A percentile compares a stretch with the other conserved stretches of the same genome.
These are phyloP conservation scores for Eucalyptus dawsonii DNA, from an alignment of 345 rosid genomes.

Conservation along the genomic window DNA sequence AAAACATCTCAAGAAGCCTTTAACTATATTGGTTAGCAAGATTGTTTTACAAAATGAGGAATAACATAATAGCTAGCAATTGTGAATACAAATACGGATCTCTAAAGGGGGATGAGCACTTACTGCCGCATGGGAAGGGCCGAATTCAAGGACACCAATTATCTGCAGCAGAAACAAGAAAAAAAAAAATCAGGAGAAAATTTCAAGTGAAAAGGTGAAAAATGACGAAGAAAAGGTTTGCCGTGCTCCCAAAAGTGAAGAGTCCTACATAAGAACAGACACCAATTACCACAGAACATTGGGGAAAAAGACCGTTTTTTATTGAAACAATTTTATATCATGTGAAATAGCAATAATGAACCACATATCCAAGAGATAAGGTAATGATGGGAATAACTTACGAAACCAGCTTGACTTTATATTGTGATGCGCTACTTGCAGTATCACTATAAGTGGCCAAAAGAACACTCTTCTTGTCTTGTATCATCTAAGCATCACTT, in stretches of 20 bases:
- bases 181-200: background rate
- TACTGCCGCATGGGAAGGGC: constrained; percentile 93
- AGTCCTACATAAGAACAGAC: background rate
- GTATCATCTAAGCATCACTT: background rate
- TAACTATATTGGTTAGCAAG: background rate
- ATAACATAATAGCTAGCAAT: background rate
- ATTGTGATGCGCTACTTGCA: background rate
- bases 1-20: background rate
- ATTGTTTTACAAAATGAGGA: background rate
- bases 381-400: background rate
- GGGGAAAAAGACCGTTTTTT: background rate
- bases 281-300: no score
- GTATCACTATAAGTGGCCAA: background rate
- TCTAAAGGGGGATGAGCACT: background rate
- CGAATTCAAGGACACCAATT: constrained; percentile 74
- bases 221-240: background rate
- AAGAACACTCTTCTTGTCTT: background rate
- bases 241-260: background rate
- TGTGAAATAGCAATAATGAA: background rate
- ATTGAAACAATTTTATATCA: background rate
- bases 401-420: background rate
- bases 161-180: constrained; percentile 33
- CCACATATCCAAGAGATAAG: background rate
- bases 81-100: background rate
- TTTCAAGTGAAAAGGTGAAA: background rate